Base-by-base conservation (phyloP, 2,329 filamentous ascomycete species). In the Ramichloridium luteum region DNA sequence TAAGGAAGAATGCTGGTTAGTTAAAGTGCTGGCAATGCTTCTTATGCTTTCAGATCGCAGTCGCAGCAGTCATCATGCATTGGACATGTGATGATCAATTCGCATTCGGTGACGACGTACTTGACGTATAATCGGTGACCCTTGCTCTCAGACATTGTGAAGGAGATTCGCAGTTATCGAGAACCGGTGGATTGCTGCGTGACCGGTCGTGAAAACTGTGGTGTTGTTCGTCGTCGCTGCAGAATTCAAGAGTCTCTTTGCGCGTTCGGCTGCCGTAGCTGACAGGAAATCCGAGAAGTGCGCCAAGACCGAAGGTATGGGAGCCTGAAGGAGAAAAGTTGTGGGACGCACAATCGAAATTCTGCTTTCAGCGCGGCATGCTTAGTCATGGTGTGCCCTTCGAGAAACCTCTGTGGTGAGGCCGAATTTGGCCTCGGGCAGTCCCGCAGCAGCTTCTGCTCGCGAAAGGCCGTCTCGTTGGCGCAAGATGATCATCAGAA, bases 1-100 rank as follows among this genome's bases (percentile, higher is more conserved):
- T 92, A 60, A 44, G 43, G 38, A 40, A 20, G 33, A 5, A 26
- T n/a, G n/a, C n/a, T n/a, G n/a, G n/a, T n/a, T n/a, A n/a, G n/a
- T n/a, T n/a, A 37, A 36, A 37, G 14, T 18, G 20, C 26, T 17
- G 26, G 28, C 18, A 16, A 23, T 26, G 11, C 13, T 15, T 4
- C 28, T n/a, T n/a, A n/a, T n/a, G n/a, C n/a, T n/a, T n/a, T n/a
- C n/a, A n/a, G n/a, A n/a, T n/a, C n/a, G n/a, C n/a, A n/a, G n/a
- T n/a, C n/a, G n/a, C n/a, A n/a, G n/a, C n/a, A n/a, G n/a, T n/a
- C n/a, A n/a, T n/a, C n/a, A n/a, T n/a, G n/a, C n/a, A n/a, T n/a
- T n/a, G n/a, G n/a, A n/a, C n/a, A n/a, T n/a, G n/a, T n/a, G n/a
- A n/a, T n/a, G n/a, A n/a, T n/a, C n/a, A n/a, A n/a, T n/a, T n/a